Evolutionary conservation across 768 basidiomycete genomes (phyloP).

Genomic region (Phylloporus arenicola): DNA sequence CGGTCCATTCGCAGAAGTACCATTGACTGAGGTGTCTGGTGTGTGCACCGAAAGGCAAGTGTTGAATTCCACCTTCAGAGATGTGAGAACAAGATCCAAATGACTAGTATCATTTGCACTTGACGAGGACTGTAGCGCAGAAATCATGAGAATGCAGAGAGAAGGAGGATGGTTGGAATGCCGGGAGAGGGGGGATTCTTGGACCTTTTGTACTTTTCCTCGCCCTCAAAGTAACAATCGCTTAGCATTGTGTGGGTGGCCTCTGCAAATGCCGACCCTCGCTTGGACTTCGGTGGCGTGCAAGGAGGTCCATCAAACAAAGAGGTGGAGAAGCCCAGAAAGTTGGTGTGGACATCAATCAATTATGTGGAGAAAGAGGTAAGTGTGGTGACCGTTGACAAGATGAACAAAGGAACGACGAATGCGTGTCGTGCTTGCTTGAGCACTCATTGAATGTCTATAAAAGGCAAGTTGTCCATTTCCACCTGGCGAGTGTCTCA

Average conservation of each 20-base stretch:
- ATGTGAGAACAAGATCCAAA: neutral
- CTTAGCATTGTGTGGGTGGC: constrained; percentile 5
- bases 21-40: constrained; percentile 3
- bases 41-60: constrained; percentile 7
- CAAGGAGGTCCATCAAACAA: constrained; percentile 13
- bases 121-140: neutral
- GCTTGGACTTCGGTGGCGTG: constrained; percentile 19
- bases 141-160: constrained; percentile 5
- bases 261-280: neutral
- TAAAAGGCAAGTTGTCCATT: constrained; percentile 14
- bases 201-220: constrained; percentile 17
- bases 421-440: constrained; percentile 2
- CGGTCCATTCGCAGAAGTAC: constrained; percentile 1
- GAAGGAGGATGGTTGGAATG: neutral
- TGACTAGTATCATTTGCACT: neutral
- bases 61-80: constrained; percentile 3
- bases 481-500: constrained; percentile 5
- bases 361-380: neutral
- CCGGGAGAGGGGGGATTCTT: neutral
- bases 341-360: constrained; percentile 5
- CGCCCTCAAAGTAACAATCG: constrained; percentile 3
- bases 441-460: neutral
- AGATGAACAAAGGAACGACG: constrained; percentile 21
- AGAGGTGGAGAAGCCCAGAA: constrained; percentile 11
- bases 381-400: constrained; percentile 6